Percentiles rank a stretch among this genome's conserved stretches.
Conservation (phyloP, 2,329 filamentous ascomycete genomes). For the Alternaria ventricosa region DNA sequence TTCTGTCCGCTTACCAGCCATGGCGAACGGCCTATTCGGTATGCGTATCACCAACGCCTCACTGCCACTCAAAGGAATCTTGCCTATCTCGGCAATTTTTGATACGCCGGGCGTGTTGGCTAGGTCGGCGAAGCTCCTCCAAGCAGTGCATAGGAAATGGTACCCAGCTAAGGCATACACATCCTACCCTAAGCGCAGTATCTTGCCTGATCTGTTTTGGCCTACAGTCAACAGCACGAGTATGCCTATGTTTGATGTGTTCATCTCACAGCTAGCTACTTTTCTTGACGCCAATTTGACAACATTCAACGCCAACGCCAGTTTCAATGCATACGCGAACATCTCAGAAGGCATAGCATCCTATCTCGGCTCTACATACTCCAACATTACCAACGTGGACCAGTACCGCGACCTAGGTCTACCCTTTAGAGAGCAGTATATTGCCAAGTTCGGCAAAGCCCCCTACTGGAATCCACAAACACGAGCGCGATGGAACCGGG, state of each 20-base stretch:
- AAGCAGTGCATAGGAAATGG: conserved; percentile 14
- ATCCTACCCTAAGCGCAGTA: conserved; percentile 10
- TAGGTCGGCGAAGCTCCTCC: conserved; percentile 17
- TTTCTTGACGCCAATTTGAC: conserved; percentile 11
- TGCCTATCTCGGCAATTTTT: conserved; percentile 18
- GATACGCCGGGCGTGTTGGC: conserved; percentile 21
- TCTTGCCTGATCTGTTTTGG: conserved; percentile 18
- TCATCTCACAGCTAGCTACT: conserved; percentile 10
- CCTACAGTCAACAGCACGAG: conserved; percentile 15
- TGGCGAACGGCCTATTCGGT: conserved; percentile 14
- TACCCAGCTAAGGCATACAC: conserved; percentile 7
- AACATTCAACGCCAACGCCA: conserved; percentile 9
- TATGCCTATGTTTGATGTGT: conserved; percentile 11
- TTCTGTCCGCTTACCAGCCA: conserved; percentile 10
- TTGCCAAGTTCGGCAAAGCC: conserved; percentile 12
- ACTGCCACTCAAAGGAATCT: conserved; percentile 13
- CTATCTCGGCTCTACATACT: conserved; percentile 18
- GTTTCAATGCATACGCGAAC: conserved; percentile 16
- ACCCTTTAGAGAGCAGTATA: conserved; percentile 12
- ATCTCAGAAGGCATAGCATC: conserved; percentile 6
- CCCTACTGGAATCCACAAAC: conserved; percentile 20
- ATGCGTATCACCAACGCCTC: conserved; percentile 21
- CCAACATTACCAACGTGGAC: conserved; percentile 19
- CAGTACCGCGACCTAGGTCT: conserved; percentile 12
- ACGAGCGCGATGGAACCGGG: conserved; percentile 11